These are phyloP conservation scores for Diaporthe amygdali DNA, from an alignment of 2,329 filamentous ascomycete species.

Conservation along the genomic window DNA sequence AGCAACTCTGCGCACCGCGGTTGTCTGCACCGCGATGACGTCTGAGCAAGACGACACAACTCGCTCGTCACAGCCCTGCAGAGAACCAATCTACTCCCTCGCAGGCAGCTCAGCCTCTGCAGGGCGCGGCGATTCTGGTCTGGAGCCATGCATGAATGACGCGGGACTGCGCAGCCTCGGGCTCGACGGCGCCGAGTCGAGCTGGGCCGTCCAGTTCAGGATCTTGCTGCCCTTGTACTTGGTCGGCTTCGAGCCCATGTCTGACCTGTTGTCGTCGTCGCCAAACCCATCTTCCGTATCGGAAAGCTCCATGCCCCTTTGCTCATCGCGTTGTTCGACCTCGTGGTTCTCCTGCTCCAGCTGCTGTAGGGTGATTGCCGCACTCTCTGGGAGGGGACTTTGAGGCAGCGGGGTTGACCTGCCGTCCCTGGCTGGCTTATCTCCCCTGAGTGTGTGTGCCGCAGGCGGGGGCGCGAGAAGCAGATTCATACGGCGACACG, in stretches of 20 bases:
- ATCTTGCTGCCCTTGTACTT: constrained; percentile 23
- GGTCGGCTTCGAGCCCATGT: constrained; percentile 6
- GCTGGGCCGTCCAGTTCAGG: constrained; percentile 13
- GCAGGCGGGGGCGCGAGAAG: not conserved
- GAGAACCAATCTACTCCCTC: not conserved
- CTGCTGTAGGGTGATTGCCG: not conserved
- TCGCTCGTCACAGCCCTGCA: not conserved
- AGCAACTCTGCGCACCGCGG: no score
- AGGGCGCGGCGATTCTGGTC: not conserved
- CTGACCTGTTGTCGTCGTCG: not conserved
- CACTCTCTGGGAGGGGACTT: constrained; percentile 9
- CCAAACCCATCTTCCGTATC: constrained; percentile 11
- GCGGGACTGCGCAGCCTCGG: constrained; percentile 7
- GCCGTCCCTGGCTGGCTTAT: constrained; percentile 3
- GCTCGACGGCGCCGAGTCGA: constrained; percentile 16
- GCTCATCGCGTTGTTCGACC: constrained; percentile 12
- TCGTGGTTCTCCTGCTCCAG: constrained; percentile 22
- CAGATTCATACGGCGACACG: constrained; percentile 16
- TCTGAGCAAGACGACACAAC: not conserved
- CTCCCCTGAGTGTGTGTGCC: not conserved
- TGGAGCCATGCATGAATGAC: constrained; percentile 1
- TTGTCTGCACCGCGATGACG: not conserved
- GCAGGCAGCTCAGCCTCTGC: not conserved
- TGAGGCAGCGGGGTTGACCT: constrained; percentile 18
- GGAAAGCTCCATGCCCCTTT: constrained; percentile 17